These are phyloP conservation scores for Amauroascus niger DNA, from an alignment of 2,329 filamentous ascomycete genomes.

Conservation along the genomic window DNA sequence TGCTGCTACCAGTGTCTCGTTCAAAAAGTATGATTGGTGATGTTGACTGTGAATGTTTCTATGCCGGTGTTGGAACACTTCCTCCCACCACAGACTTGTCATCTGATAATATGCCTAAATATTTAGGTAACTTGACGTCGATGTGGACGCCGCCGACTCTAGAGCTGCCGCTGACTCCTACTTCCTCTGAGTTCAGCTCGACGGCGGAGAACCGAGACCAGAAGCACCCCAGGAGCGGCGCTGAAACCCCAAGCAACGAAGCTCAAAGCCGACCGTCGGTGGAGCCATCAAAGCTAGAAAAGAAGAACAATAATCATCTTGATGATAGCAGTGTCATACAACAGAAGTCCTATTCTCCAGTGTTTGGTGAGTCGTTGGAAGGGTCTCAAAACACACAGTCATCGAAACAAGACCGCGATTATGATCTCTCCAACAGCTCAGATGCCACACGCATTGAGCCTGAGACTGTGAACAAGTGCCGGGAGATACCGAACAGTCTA, in stretches of 20 bases:
- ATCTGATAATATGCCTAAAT: constrained; percentile 6
- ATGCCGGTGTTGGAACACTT: constrained; percentile 14
- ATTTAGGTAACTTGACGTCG: constrained; percentile 9
- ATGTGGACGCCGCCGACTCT: constrained; percentile 11
- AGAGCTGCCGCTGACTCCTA: constrained; percentile 5
- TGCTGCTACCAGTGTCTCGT: not conserved
- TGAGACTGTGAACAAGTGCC: not conserved
- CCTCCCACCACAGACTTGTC: constrained; percentile 9
- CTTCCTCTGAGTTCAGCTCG: constrained; percentile 8
- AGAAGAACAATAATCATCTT: not conserved
- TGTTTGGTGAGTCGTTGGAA: not conserved
- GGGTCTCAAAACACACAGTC: not conserved
- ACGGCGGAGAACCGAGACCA: not conserved
- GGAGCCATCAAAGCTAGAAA: constrained; percentile 2
- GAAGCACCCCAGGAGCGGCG: not conserved
- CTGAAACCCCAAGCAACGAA: not conserved
- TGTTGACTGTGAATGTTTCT: constrained; percentile 15
- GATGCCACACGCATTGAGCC: not conserved
- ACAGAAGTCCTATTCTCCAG: not conserved
- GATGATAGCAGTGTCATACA: not conserved
- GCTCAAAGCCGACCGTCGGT: not conserved
- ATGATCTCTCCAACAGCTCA: not conserved
- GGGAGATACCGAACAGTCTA: not conserved
- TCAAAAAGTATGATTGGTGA: constrained; percentile 12
- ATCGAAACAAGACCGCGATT: not conserved